Evolutionary conservation across 1,284 basidiomycete genomes (phyloP).

Genomic region (Puccinia hordei): DNA sequence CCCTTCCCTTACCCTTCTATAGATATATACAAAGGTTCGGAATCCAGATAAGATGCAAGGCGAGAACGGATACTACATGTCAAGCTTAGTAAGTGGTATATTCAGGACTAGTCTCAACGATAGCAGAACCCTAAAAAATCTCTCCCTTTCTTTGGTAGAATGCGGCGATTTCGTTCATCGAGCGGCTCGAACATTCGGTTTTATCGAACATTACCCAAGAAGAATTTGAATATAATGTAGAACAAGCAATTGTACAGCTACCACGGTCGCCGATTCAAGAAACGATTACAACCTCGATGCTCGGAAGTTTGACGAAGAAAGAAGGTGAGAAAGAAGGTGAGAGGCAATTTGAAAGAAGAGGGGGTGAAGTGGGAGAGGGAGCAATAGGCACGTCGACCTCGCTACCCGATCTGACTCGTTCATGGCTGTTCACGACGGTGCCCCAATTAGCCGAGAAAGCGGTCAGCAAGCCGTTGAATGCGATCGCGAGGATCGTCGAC

Average conservation of each 20-base stretch:
- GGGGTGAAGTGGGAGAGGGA: background rate
- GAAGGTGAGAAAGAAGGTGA: too few species aligned
- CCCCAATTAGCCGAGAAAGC: conserved; percentile 38
- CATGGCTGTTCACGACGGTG: conserved; percentile 43
- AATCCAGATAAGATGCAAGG: conserved; percentile 85
- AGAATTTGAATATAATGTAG: conserved; percentile 66
- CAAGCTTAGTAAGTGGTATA: conserved; percentile 81
- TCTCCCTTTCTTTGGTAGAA: too few species aligned
- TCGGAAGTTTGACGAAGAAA: too few species aligned
- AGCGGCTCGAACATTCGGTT: conserved; percentile 92
- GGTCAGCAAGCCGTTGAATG: conserved; percentile 46
- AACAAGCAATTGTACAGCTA: conserved; percentile 26
- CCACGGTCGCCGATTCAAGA: conserved; percentile 12
- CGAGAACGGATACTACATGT: conserved; percentile 96
- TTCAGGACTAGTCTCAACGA: too few species aligned
- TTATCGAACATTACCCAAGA: conserved; percentile 87
- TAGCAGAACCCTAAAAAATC: too few species aligned
- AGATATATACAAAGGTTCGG: conserved; percentile 95
- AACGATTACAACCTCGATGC: too few species aligned
- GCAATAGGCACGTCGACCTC: background rate
- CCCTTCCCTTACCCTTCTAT: conserved; percentile 18
- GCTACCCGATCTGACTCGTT: conserved; percentile 26
- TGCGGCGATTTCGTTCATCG: conserved; percentile 91
- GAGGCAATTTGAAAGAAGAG: too few species aligned
- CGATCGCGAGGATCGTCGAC: conserved; percentile 45